A percentile compares a stretch with the other conserved stretches of the same genome.
phyloP scores from a whole-genome alignment of 2,329 filamentous ascomycete species.

The Pezicula carpinea region DNA sequence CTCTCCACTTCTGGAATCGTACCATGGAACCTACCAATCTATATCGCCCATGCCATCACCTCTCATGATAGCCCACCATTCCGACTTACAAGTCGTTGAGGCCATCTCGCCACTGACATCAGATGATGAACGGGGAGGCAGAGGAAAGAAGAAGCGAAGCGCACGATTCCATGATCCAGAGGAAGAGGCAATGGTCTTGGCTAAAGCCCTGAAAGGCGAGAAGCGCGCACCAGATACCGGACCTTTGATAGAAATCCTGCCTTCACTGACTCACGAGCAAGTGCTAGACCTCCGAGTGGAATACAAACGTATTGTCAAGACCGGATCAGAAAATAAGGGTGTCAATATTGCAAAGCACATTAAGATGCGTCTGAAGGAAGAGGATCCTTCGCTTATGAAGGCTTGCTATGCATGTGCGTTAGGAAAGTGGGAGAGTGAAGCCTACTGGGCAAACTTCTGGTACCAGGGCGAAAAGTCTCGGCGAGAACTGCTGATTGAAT shows the following conservation, averaged over 20 bases:
- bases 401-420: conserved; percentile 86
- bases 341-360: conserved; percentile 86
- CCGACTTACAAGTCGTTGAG: conserved; percentile 42
- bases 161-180: conserved; percentile 80
- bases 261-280: conserved; percentile 79
- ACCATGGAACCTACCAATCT: conserved; percentile 89
- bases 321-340: conserved; percentile 65
- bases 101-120: conserved; percentile 49
- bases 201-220: conserved; percentile 60
- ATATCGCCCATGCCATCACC: conserved; percentile 93
- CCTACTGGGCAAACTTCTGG: conserved; percentile 98
- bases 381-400: conserved; percentile 76
- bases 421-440: conserved; percentile 86
- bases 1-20: conserved; percentile 86
- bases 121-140: conserved; percentile 42
- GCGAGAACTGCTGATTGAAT: conserved; percentile 87
- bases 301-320: conserved; percentile 88
- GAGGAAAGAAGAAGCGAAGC: conserved; percentile 42
- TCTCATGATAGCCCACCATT: conserved; percentile 47
- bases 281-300: conserved; percentile 80
- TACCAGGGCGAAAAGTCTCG: conserved; percentile 84
- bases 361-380: conserved; percentile 69
- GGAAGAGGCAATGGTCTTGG: conserved; percentile 71
- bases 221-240: conserved; percentile 59
- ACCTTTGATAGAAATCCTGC: conserved; percentile 77